These are phyloP conservation scores for Pseudogymnoascus sp. DNA, from an alignment of 2,329 filamentous ascomycete genomes.

Conservation along the genomic window DNA sequence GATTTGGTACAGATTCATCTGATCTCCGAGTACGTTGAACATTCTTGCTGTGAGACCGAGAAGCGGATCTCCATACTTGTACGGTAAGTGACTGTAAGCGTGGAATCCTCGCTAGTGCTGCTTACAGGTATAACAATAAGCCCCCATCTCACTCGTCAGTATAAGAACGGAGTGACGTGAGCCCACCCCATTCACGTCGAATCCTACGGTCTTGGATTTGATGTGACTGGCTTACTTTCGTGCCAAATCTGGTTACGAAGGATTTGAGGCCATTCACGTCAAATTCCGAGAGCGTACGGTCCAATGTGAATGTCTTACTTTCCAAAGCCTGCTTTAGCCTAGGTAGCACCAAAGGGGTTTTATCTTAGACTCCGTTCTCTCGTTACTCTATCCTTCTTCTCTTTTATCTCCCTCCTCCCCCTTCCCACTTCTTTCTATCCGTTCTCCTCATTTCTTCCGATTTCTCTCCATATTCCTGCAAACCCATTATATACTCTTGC, in stretches of 20 bases:
- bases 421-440: neutral
- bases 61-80: neutral
- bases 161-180: neutral
- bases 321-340: no score
- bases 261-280: neutral
- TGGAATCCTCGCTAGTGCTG: neutral
- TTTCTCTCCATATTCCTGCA: neutral
- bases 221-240: neutral
- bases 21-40: no score
- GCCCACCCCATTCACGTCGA: neutral
- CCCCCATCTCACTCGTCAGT: neutral
- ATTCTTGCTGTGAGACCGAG: no score
- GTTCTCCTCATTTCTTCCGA: neutral
- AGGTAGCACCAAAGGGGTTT: neutral
- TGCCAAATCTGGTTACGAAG: no score
- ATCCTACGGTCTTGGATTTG: neutral
- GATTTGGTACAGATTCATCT: no score
- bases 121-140: neutral
- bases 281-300: neutral
- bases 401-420: neutral
- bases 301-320: neutral
- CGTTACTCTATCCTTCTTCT: neutral
- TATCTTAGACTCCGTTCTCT: neutral
- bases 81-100: neutral
- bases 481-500: neutral